A percentile compares a stretch with the other conserved stretches of the same genome.
Evolutionary conservation across 1,284 basidiomycete genomes (phyloP).

Genomic region (Athelia sp.): DNA sequence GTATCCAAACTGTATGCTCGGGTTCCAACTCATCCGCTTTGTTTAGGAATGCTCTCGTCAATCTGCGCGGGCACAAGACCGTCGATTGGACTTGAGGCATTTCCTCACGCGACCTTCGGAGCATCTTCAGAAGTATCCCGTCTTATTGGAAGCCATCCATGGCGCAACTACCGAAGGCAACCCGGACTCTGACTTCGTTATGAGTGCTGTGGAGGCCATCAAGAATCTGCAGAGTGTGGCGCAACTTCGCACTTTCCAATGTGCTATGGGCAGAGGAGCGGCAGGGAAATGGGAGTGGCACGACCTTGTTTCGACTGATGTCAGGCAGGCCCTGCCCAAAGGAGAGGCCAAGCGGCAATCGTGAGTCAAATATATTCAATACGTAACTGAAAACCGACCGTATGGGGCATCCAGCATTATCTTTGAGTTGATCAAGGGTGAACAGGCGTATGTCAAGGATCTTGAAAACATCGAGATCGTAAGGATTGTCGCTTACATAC

Average conservation of each 20-base stretch:
- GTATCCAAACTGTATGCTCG: constrained; percentile 12
- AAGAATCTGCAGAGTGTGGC: constrained; percentile 73
- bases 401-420: constrained; percentile 57
- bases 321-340: constrained; percentile 61
- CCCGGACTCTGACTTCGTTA: constrained; percentile 75
- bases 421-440: constrained; percentile 93
- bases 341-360: constrained; percentile 84
- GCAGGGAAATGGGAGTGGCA: constrained; percentile 84
- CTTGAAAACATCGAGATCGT: constrained; percentile 84
- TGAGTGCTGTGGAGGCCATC: constrained; percentile 73
- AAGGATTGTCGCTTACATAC: constrained; percentile 18
- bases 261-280: constrained; percentile 74
- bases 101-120: constrained; percentile 85
- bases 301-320: constrained; percentile 73
- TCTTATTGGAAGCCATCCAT: constrained; percentile 82
- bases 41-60: constrained; percentile 49
- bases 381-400: constrained; percentile 2
- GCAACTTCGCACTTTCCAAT: constrained; percentile 82
- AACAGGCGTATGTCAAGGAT: constrained; percentile 94
- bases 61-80: constrained; percentile 62
- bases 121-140: constrained; percentile 87
- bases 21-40: neutral
- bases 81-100: constrained; percentile 82
- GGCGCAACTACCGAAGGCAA: constrained; percentile 75
- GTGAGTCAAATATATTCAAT: constrained; percentile 43